Conservation (phyloP, 1,139 yeast genomes). For the Wickerhamomyces sp. region DNA sequence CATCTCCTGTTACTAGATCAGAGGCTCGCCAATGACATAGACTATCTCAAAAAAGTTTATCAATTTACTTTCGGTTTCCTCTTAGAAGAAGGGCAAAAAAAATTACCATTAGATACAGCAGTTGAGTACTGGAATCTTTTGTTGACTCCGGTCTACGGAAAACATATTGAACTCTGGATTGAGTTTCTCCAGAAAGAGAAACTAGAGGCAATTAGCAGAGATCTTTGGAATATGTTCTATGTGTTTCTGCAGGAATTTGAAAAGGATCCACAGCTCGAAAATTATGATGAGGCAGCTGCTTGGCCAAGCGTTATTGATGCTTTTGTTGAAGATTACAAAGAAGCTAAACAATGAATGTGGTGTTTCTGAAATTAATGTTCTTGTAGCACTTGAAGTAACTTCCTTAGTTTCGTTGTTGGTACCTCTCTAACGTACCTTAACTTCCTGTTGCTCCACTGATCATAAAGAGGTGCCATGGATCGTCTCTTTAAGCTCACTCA, state of each 20-base stretch:
- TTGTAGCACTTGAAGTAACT: too few relatives aligned
- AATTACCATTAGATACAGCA: slow-evolving; percentile 60
- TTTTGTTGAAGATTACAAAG: slow-evolving; percentile 57
- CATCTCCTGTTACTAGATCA: slow-evolving; percentile 35
- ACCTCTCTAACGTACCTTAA: too few relatives aligned
- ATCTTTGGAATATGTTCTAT: slow-evolving; percentile 81
- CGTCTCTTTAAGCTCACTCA: too few relatives aligned
- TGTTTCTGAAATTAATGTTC: neutral
- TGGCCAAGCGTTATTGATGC: slow-evolving; percentile 93
- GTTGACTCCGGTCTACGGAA: slow-evolving; percentile 33
- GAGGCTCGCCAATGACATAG: slow-evolving; percentile 31
- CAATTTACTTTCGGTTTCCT: slow-evolving; percentile 66
- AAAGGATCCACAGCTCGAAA: slow-evolving; percentile 44
- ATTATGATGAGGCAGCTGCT: slow-evolving; percentile 74
- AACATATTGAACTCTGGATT: slow-evolving; percentile 45
- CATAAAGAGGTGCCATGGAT: too few relatives aligned
- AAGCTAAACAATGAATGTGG: neutral
- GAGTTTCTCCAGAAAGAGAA: slow-evolving; percentile 37
- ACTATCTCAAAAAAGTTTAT: slow-evolving; percentile 54
- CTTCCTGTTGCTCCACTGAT: too few relatives aligned
- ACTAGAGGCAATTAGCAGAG: slow-evolving; percentile 52
- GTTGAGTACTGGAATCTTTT: slow-evolving; percentile 75
- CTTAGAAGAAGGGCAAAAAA: slow-evolving; percentile 55
- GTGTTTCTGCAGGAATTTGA: slow-evolving; percentile 55
- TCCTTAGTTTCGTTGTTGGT: too few relatives aligned